Percentiles rank a stretch among this genome's conserved stretches.
Evolutionary conservation across 352 stramenopile species (phyloP).

Genomic region (Phytophthora meadii): DNA sequence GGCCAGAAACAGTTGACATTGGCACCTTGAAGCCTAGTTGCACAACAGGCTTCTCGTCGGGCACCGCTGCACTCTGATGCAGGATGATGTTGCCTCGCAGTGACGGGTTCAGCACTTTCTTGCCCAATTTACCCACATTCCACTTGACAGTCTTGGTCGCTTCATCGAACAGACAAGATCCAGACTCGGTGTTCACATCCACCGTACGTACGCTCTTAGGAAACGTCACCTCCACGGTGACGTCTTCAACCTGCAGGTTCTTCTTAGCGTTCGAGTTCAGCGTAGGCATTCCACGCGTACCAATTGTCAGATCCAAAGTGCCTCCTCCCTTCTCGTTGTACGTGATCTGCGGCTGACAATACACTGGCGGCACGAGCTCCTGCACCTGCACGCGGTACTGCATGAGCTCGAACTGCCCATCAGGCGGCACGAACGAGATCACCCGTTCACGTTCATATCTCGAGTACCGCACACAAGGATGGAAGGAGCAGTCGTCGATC

Average conservation of each 20-base stretch:
- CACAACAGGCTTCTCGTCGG: slow-evolving; percentile 95
- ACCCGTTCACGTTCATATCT: slow-evolving; percentile 96
- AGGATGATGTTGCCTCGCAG: slow-evolving; percentile 94
- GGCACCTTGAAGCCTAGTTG: slow-evolving; percentile 97
- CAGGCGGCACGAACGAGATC: slow-evolving; percentile 97
- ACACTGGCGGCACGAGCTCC: slow-evolving; percentile 86
- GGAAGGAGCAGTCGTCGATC: slow-evolving; percentile 98
- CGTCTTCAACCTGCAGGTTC: slow-evolving; percentile 87
- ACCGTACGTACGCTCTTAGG: slow-evolving; percentile 95
- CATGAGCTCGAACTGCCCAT: slow-evolving; percentile 97
- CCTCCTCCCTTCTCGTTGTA: slow-evolving; percentile 81
- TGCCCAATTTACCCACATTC: slow-evolving; percentile 95
- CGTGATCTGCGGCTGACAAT: slow-evolving; percentile 88
- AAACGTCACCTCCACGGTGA: slow-evolving; percentile 96
- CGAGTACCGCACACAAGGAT: slow-evolving; percentile 97
- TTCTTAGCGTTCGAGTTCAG: slow-evolving; percentile 85
- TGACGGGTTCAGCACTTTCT: slow-evolving; percentile 87
- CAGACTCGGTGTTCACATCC: slow-evolving; percentile 93
- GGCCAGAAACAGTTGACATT: slow-evolving; percentile 94
- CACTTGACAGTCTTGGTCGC: slow-evolving; percentile 94
- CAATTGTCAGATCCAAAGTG: slow-evolving; percentile 77
- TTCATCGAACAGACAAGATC: slow-evolving; percentile 96
- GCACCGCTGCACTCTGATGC: slow-evolving; percentile 80
- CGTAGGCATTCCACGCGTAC: slow-evolving; percentile 77
- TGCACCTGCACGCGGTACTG: slow-evolving; percentile 88